These are phyloP conservation scores for Microsporum audouinii DNA, from an alignment of 2,329 filamentous ascomycete species.

Conservation along the genomic window DNA sequence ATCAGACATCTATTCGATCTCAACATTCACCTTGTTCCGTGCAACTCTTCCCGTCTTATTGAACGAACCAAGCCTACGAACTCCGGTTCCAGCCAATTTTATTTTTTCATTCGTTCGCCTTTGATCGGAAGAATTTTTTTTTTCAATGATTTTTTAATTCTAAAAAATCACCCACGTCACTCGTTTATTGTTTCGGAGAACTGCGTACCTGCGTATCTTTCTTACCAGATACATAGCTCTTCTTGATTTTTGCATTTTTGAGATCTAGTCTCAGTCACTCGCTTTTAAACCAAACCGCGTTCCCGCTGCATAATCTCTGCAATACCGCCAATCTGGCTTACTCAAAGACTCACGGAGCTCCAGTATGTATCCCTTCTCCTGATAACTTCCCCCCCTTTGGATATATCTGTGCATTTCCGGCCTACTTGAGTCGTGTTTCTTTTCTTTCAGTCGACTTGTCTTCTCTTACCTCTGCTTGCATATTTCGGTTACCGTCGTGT, in stretches of 20 bases:
- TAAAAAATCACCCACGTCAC: conserved; percentile 27
- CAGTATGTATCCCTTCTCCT: conserved; percentile 27
- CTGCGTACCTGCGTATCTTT: conserved; percentile 19
- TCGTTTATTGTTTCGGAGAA: conserved; percentile 35
- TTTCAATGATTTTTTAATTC: conserved; percentile 8
- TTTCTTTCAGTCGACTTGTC: conserved; percentile 18
- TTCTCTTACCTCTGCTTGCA: neutral
- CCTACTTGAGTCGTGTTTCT: conserved; percentile 6
- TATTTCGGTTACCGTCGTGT: neutral
- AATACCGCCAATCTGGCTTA: conserved; percentile 42
- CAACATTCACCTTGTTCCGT: neutral
- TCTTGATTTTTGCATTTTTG: conserved; percentile 27
- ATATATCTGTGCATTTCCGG: conserved; percentile 3
- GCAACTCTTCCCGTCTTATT: neutral
- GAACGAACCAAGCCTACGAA: neutral
- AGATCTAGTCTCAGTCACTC: conserved; percentile 37
- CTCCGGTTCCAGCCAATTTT: neutral
- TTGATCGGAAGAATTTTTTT: conserved; percentile 1
- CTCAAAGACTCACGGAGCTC: conserved; percentile 35
- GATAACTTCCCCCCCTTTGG: neutral
- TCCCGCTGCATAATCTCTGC: conserved; percentile 31
- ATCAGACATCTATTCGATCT: neutral
- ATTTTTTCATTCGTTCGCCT: conserved; percentile 4
- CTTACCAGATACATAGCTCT: conserved; percentile 8
- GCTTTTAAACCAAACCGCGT: conserved; percentile 32